Percentiles rank a stretch among this genome's conserved stretches.
These are phyloP conservation scores for Chlamydomonas urium DNA, from an alignment of 139 green algal genomes.

Conservation along the genomic window DNA sequence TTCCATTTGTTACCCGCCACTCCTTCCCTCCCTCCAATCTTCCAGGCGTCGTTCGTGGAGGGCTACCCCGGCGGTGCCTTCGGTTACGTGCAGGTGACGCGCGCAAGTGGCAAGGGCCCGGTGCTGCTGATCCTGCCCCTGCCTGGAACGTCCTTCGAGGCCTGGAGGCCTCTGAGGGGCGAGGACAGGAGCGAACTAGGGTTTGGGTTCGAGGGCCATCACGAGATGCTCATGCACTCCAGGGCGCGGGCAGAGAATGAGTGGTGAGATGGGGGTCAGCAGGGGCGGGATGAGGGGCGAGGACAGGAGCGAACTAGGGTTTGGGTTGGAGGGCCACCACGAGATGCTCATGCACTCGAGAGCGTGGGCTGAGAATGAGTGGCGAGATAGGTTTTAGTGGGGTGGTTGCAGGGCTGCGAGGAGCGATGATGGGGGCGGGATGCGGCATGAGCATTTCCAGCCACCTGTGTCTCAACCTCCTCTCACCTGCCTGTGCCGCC, in stretches of 20 bases:
- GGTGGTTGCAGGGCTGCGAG: background rate
- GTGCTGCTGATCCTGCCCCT: constrained; percentile 12
- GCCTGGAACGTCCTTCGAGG: constrained; percentile 15
- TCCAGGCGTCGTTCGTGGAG: constrained; percentile 6
- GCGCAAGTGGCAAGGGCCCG: constrained; percentile 2
- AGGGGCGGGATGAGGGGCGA: too few species aligned
- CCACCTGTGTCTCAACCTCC: too few species aligned
- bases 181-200: constrained; percentile 10
- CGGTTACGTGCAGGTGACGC: constrained; percentile 15
- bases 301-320: constrained; percentile 6
- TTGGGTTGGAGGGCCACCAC: constrained; percentile 22
- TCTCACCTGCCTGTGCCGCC: too few species aligned
- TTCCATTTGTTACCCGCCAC: too few species aligned
- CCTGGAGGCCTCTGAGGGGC: constrained; percentile 16
- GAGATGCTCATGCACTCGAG: constrained; percentile 17
- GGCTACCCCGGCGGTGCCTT: constrained; percentile 1
- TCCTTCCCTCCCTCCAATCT: too few species aligned
- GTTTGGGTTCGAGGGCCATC: constrained; percentile 22
- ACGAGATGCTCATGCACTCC: constrained; percentile 18
- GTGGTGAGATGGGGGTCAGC: too few species aligned
- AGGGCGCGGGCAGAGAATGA: constrained; percentile 21
- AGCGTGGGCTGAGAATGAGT: constrained; percentile 22
- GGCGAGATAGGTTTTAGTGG: background rate
- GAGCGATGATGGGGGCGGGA: background rate
- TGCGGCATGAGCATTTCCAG: background rate